Conservation (phyloP, 768 basidiomycete species). For the Saitozyma podzolica region DNA sequence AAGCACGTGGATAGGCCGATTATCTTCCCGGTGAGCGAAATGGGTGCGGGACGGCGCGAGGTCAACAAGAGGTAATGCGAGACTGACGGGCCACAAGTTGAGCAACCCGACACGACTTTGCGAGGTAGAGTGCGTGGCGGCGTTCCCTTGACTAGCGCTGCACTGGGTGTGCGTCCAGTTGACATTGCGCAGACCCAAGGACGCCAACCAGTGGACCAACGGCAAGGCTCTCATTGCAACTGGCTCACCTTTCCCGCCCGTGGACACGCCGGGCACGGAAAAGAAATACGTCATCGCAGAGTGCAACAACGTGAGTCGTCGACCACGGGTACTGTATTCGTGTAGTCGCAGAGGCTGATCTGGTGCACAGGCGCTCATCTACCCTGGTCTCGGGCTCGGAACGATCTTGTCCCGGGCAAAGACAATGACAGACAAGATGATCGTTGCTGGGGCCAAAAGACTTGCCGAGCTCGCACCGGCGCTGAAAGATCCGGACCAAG, state of each 20-base stretch:
- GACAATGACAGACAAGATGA: constrained; percentile 77
- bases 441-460: constrained; percentile 70
- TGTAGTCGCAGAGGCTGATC: background rate
- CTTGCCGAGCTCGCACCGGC: constrained; percentile 77
- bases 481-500: constrained; percentile 65
- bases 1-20: constrained; percentile 71
- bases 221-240: constrained; percentile 80
- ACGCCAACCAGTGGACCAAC: constrained; percentile 62
- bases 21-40: constrained; percentile 62
- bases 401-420: constrained; percentile 68
- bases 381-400: constrained; percentile 82
- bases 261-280: constrained; percentile 44
- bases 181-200: constrained; percentile 30
- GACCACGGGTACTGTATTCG: constrained; percentile 61
- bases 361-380: constrained; percentile 59
- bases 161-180: constrained; percentile 2
- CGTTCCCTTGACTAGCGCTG: background rate
- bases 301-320: constrained; percentile 50
- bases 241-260: constrained; percentile 80
- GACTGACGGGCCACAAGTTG: constrained; percentile 51
- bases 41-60: constrained; percentile 1
- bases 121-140: constrained; percentile 56
- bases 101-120: constrained; percentile 76
- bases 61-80: background rate
- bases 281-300: constrained; percentile 57